Base-by-base conservation (phyloP, 1,139 yeast species). In the Arxiozyma bovina region DNA sequence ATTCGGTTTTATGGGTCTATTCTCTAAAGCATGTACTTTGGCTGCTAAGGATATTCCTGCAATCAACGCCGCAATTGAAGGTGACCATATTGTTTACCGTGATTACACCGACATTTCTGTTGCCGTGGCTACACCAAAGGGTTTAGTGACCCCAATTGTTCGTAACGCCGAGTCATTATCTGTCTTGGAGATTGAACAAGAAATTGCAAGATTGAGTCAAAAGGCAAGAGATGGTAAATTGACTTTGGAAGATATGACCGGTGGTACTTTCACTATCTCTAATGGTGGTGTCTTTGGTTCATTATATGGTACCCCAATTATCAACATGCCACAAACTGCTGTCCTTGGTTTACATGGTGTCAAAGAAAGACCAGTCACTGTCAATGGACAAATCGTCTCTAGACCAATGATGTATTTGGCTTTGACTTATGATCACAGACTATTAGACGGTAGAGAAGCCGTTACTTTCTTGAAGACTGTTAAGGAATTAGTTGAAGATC, bases 391-490 rank as follows among this genome's bases (percentile, higher is more conserved):
- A 79, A 81, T 93, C 65, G 99, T 88, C 64, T 81, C 94, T 47
- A 87, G 98, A 79, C 99, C 99, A 73, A 93, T 93, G 99, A 94
- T 94, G 99, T 94, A 93, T 81, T 77, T 94, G 70, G 99, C 99
- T 55, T 84, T 93, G 74, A 93, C 99, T 57, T 93, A 93, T 73
- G 99, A 93, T 73, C 99, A 93, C 79, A 87, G 99, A 80, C 85
- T 93, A 70, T 80, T 94, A 71, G 99, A 93, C 72, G 99, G 99
- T 66, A 87, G 99, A 77, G 99, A 93, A 78, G 98, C 98, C 53
- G 99, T 94, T 61, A 88, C 94, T 56, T 93, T 91, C 89, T 82
- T 93, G 76, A 90, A 84, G 79, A 88, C 96, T 50, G 83, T 93
- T 63, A 93, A 93, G 81, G 99, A 93, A 77, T 84, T 88, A 74